Conservation (phyloP, 164 flowering plant genomes). For the Protea cynaroides region DNA sequence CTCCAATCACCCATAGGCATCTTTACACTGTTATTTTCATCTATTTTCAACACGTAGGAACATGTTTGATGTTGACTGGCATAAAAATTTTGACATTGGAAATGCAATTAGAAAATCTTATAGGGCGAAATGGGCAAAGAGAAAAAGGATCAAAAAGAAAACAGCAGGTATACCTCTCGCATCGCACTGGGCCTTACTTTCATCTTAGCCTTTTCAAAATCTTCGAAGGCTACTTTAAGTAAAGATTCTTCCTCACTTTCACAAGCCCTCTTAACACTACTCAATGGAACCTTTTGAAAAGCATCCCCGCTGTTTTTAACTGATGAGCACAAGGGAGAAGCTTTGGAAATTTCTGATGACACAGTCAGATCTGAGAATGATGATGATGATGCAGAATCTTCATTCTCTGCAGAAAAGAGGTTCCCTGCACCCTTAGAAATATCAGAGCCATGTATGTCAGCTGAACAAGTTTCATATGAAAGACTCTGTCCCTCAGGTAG, state of each 20-base stretch:
- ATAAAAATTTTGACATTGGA: too few species aligned
- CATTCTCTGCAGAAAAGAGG: constrained; percentile 12
- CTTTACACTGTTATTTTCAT: too few species aligned
- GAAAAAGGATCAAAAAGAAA: background rate
- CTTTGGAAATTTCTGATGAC: constrained; percentile 17
- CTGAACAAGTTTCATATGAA: constrained; percentile 19
- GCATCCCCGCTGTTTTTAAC: constrained; percentile 3
- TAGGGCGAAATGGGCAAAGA: too few species aligned
- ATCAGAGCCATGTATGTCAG: constrained; percentile 12
- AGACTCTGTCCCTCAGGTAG: constrained; percentile 5
- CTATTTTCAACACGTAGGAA: too few species aligned
- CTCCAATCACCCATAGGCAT: too few species aligned
- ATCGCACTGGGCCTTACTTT: constrained; percentile 97
- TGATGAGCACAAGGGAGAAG: constrained; percentile 7
- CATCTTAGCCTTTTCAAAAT: constrained; percentile 82
- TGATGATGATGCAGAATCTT: constrained; percentile 28
- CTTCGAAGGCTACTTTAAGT: constrained; percentile 47
- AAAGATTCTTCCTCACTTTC: constrained; percentile 16
- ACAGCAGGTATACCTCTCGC: constrained; percentile 71
- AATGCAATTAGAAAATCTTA: too few species aligned
- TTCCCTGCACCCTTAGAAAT: constrained; percentile 8
- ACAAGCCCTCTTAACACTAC: constrained; percentile 9
- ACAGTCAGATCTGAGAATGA: constrained; percentile 16
- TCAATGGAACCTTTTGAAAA: constrained; percentile 3
- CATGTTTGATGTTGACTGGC: too few species aligned